These are phyloP conservation scores for Globisporangium paroecandrum DNA, from an alignment of 352 stramenopile genomes.

Conservation along the genomic window DNA sequence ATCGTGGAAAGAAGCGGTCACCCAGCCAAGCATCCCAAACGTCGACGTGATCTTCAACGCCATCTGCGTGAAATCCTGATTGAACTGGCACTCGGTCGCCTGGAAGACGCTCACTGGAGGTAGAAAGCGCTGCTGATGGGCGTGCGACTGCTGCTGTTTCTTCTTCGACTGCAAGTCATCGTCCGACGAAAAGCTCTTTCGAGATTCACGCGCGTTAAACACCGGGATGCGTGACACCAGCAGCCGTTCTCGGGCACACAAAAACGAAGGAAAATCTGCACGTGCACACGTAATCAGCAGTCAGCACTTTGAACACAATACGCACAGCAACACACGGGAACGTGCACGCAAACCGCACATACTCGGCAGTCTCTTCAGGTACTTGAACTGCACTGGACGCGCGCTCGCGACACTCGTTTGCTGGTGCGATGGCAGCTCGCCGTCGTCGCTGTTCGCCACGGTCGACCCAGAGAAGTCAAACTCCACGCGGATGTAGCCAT, in stretches of 20 bases:
- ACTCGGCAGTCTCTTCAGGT: conserved; percentile 57
- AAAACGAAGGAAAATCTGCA: conserved; percentile 59
- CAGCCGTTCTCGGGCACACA: conserved; percentile 49
- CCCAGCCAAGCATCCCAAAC: conserved; percentile 63
- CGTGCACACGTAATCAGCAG: conserved; percentile 4
- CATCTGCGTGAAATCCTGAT: conserved; percentile 66
- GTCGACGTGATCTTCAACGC: conserved; percentile 63
- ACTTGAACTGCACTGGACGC: conserved; percentile 39
- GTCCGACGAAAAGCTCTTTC: conserved; percentile 15
- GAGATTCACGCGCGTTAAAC: conserved; percentile 29
- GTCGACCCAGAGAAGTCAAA: conserved; percentile 30
- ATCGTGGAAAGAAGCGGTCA: conserved; percentile 56
- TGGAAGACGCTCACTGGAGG: conserved; percentile 67
- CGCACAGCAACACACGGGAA: too few relatives aligned
- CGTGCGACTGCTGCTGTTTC: conserved; percentile 21
- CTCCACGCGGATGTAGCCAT: conserved; percentile 67
- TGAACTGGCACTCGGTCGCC: conserved; percentile 63
- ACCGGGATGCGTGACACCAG: conserved; percentile 47
- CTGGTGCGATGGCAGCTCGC: conserved; percentile 31
- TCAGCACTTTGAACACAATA: not conserved
- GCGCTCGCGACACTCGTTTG: conserved; percentile 19
- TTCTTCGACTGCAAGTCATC: conserved; percentile 18
- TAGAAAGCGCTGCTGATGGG: conserved; percentile 36
- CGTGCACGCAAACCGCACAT: conserved; percentile 5
- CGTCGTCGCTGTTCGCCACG: conserved; percentile 17